phyloP scores from a whole-genome alignment of 2,329 filamentous ascomycete species.

The Aureobasidium pullulans region DNA sequence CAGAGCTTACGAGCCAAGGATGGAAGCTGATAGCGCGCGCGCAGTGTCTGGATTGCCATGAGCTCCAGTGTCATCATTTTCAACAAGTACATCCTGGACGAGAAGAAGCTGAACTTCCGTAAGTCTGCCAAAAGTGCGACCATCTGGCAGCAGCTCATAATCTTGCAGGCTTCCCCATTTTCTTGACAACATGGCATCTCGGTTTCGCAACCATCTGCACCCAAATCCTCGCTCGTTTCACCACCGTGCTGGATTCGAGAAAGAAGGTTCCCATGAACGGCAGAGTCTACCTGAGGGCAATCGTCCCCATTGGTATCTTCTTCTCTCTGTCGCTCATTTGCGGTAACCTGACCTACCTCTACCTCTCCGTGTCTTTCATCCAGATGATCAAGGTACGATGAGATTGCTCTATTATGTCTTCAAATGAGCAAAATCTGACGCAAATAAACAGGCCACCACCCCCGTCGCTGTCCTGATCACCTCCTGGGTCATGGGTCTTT shows the following conservation, averaged over 20 bases:
- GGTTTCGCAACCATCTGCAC: constrained; percentile 90
- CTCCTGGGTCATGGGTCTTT: constrained; percentile 80
- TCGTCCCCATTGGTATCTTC: constrained; percentile 90
- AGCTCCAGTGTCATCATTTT: constrained; percentile 95
- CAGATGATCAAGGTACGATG: constrained; percentile 90
- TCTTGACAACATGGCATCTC: constrained; percentile 94
- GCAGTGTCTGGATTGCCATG: constrained; percentile 82
- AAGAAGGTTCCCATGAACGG: constrained; percentile 98
- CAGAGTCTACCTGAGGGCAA: constrained; percentile 82
- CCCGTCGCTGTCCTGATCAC: constrained; percentile 87
- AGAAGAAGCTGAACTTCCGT: constrained; percentile 73
- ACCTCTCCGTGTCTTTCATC: constrained; percentile 92
- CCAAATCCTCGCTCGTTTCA: constrained; percentile 85
- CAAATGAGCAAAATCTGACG: constrained; percentile 8
- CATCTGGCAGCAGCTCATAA: constrained; percentile 31
- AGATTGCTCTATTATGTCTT: constrained; percentile 14
- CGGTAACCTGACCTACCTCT: constrained; percentile 91
- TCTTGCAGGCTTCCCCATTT: constrained; percentile 49
- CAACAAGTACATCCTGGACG: constrained; percentile 89
- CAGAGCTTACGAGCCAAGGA: not conserved
- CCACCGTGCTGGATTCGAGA: constrained; percentile 80
- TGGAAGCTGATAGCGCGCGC: not conserved
- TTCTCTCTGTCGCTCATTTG: constrained; percentile 96
- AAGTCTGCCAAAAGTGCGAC: constrained; percentile 34
- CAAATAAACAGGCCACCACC: constrained; percentile 66